Conservation (phyloP, 768 basidiomycete genomes). For the Pisolithus marmoratus region DNA sequence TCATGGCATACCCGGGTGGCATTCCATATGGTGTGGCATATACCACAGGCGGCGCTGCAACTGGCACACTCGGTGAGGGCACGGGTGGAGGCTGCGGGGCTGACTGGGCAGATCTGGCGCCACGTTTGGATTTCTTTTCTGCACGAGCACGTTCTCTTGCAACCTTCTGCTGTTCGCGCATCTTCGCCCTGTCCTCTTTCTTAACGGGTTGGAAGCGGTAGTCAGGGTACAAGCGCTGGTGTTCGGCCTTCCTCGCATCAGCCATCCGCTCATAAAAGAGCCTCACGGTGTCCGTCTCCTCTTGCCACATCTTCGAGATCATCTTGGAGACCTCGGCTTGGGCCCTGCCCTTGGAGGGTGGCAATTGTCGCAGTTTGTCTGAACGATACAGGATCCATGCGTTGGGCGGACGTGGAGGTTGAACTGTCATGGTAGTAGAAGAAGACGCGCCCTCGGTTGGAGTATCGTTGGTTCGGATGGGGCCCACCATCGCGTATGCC, state of each 20-base stretch:
- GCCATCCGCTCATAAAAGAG: constrained; percentile 48
- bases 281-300: constrained; percentile 43
- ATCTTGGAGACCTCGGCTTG: constrained; percentile 63
- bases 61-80: background rate
- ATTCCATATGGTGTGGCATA: constrained; percentile 1
- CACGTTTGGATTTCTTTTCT: constrained; percentile 16
- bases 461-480: constrained; percentile 5
- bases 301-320: constrained; percentile 61
- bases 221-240: constrained; percentile 44
- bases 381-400: constrained; percentile 82
- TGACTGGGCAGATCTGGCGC: constrained; percentile 11
- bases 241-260: constrained; percentile 47
- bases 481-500: constrained; percentile 18
- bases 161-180: constrained; percentile 35
- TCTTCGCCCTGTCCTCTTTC: constrained; percentile 43
- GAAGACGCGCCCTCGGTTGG: background rate
- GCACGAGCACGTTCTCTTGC: constrained; percentile 33
- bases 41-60: background rate
- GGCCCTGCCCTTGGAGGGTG: constrained; percentile 32
- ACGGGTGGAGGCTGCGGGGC: constrained; percentile 10
- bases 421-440: constrained; percentile 8
- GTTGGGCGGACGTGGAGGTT: constrained; percentile 67
- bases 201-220: constrained; percentile 56
- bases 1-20: constrained; percentile 3
- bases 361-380: constrained; percentile 43